Evolutionary conservation across 306 rosid genomes (phyloP).

Genomic region (Fragaria vesca): DNA sequence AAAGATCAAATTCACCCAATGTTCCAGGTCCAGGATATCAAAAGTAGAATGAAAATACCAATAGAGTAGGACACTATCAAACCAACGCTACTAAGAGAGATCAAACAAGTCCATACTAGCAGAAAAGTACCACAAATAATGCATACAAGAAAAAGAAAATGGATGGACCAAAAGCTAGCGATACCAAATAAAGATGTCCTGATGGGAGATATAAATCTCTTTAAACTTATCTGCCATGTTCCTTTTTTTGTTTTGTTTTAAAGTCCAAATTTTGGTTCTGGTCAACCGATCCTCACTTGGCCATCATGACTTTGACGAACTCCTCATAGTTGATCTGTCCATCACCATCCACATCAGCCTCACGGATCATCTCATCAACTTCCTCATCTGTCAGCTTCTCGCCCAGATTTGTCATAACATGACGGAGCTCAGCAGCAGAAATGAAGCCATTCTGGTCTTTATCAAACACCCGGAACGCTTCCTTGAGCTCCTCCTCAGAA

Average conservation of each 20-base stretch:
- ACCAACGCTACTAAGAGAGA: not conserved
- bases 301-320: conserved; percentile 13
- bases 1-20: not conserved
- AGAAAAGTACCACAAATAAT: conserved; percentile 5
- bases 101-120: not conserved
- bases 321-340: conserved; percentile 14
- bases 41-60: not conserved
- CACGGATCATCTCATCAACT: conserved; percentile 7
- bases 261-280: not conserved
- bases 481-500: conserved; percentile 14
- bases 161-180: not conserved
- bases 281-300: conserved; percentile 9
- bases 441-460: conserved; percentile 11
- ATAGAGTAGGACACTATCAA: not conserved
- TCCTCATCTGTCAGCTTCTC: conserved; percentile 14
- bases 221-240: conserved; percentile 10
- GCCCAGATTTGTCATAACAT: conserved; percentile 6
- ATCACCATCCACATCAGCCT: conserved; percentile 11
- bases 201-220: not conserved
- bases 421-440: conserved; percentile 12
- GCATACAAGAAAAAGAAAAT: conserved; percentile 5
- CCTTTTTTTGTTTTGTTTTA: not conserved
- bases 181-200: conserved; percentile 3
- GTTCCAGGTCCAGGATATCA: not conserved
- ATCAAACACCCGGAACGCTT: conserved; percentile 2